Evolutionary conservation across 2,329 filamentous ascomycete genomes (phyloP), one percentile per base, ranked within the genome.

Genomic region (Coniochaeta sp.): DNA sequence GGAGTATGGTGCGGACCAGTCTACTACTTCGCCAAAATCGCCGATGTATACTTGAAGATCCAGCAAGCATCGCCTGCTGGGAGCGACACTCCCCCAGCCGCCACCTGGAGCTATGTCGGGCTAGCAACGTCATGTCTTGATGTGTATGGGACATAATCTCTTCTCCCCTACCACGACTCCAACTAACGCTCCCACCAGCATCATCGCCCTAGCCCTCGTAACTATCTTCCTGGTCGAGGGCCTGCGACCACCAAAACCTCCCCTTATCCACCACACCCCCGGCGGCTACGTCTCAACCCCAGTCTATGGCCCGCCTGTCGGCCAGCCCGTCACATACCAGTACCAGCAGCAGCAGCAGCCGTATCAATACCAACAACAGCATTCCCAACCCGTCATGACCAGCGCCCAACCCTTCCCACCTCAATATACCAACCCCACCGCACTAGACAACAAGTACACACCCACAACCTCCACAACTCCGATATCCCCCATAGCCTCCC

Each of bases 131-230:
- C 66, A 1, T 61, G 50, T 22, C 38, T 65, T 43, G 62, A 64
- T 50, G 58, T 66, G 61, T 67, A 63, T 19, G 64, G 36, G n/a
- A n/a, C 50, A 52, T 55, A 34, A 6, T 26, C 16, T 6, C 7
- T 28, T 7, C 28, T 31, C n/a, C 11, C 12, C 1, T 31, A 11
- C 19, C 22, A 4, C 14, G 22, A 2, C 12, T 16, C 16, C n/a
- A 24, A 5, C 47, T n/a, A 5, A 22, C 28, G 19, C 17, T 16
- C 22, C 6, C 19, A 34, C 36, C 28, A 66, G 65, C 22, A 52
- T 67, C 22, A 26, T 69, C 26, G 68, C 68, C 54, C 62, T 70
- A 6, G 57, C 64, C 16, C 66, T 70, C 28, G 60, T 69, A 43
- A 64, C 63, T 19, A 57, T 67, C 33, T 66, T 68, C 60, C 28